A percentile compares a stretch with the other conserved stretches of the same genome.
Conservation (phyloP, 169 alveolate species). For the Cryptosporidium muris region DNA sequence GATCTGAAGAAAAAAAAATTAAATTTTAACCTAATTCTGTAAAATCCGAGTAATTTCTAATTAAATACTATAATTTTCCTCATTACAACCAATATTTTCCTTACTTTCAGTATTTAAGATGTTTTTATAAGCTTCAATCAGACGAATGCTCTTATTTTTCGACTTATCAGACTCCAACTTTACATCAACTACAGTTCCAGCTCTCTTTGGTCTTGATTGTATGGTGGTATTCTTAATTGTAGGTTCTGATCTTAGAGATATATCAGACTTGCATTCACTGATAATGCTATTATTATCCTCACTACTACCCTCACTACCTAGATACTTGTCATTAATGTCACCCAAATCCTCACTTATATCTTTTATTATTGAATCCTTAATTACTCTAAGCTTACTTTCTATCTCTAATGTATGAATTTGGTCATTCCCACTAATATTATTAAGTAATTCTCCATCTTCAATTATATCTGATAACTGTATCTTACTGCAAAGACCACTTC, state of each 20-base stretch:
- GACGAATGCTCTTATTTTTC: conserved; percentile 6
- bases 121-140: conserved; percentile 21
- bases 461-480: not conserved
- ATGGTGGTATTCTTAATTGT: not conserved
- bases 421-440: not conserved
- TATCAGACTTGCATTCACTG: conserved; percentile 13
- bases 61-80: not conserved
- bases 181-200: conserved; percentile 52
- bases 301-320: not conserved
- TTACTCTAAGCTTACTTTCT: not conserved
- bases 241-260: conserved; percentile 62
- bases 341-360: not conserved
- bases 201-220: conserved; percentile 7
- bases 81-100: conserved; percentile 33
- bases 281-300: not conserved
- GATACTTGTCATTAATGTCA: not conserved
- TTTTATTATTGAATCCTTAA: not conserved
- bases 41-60: too few relatives aligned
- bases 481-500: not conserved
- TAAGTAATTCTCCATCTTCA: not conserved
- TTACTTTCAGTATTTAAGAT: conserved; percentile 14
- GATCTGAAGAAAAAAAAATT: not conserved
- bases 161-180: not conserved
- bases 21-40: not conserved
- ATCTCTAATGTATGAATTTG: not conserved